Conservation (phyloP, 2,329 filamentous ascomycete genomes). For the Diaporthe nobilis region DNA sequence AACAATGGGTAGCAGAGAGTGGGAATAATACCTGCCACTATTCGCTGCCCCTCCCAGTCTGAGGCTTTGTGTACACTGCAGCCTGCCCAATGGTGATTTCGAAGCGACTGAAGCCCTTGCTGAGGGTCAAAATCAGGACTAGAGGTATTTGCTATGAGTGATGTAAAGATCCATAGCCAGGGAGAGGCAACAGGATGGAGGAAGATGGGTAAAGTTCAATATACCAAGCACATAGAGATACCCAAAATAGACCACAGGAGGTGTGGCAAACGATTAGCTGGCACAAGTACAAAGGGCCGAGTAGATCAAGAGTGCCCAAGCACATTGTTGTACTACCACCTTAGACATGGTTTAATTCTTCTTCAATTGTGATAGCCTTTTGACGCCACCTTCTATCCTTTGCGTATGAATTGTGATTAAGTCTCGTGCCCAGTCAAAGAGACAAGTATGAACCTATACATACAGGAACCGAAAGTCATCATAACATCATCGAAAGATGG, state of each 20-base stretch:
- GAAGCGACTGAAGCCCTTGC: too few relatives aligned
- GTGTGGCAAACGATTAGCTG: neutral
- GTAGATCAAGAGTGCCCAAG: neutral
- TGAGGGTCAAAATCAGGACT: neutral
- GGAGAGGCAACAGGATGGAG: neutral
- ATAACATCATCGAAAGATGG: conserved; percentile 30
- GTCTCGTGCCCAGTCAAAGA: conserved; percentile 22
- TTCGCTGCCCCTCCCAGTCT: neutral
- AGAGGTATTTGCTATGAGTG: neutral
- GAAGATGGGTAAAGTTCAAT: too few relatives aligned
- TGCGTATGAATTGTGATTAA: conserved; percentile 3
- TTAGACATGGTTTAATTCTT: neutral
- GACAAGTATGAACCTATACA: conserved; percentile 36
- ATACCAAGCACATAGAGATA: neutral
- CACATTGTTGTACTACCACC: neutral
- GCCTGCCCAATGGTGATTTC: neutral
- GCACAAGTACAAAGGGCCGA: neutral
- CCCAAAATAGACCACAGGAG: neutral
- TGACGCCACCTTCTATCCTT: conserved; percentile 29
- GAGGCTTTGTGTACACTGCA: neutral
- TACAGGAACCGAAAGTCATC: conserved; percentile 34
- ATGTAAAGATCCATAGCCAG: neutral
- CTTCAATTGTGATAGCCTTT: conserved; percentile 4
- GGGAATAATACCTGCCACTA: neutral
- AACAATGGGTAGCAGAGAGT: neutral